phyloP scores from a whole-genome alignment of 2,329 filamentous ascomycete genomes.

The Escovopsis sp. region DNA sequence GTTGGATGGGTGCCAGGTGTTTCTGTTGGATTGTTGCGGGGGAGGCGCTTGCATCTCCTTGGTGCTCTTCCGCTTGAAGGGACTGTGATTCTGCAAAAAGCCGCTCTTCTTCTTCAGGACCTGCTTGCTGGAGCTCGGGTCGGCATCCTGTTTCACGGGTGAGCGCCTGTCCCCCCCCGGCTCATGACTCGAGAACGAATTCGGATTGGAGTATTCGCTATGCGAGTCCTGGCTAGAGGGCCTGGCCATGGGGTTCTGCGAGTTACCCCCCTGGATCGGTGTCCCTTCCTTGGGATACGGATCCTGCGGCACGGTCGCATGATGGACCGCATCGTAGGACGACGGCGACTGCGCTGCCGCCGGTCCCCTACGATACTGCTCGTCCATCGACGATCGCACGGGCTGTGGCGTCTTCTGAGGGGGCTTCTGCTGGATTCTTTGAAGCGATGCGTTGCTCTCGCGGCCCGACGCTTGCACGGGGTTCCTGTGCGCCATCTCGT shows the following conservation, averaged over 20 bases:
- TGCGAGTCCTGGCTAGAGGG: constrained; percentile 76
- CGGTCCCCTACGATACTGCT: constrained; percentile 8
- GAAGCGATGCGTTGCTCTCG: constrained; percentile 36
- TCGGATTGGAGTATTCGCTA: constrained; percentile 82
- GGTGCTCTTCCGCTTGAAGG: constrained; percentile 84
- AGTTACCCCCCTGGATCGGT: constrained; percentile 81
- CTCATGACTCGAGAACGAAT: constrained; percentile 77
- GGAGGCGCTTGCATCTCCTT: constrained; percentile 41
- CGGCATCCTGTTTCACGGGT: constrained; percentile 49
- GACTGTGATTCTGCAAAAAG: constrained; percentile 86
- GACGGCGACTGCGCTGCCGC: constrained; percentile 10
- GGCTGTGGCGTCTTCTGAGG: constrained; percentile 5
- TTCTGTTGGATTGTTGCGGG: constrained; percentile 29
- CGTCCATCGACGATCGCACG: constrained; percentile 7
- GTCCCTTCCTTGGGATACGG: constrained; percentile 91
- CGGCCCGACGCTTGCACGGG: constrained; percentile 27
- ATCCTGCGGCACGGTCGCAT: constrained; percentile 65
- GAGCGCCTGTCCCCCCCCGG: constrained; percentile 59
- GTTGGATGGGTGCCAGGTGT: constrained; percentile 40
- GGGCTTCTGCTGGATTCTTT: constrained; percentile 22
- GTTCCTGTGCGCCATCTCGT: constrained; percentile 48
- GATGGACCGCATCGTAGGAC: constrained; percentile 35
- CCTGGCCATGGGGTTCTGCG: constrained; percentile 42
- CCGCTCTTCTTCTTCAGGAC: constrained; percentile 59
- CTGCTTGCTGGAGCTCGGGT: constrained; percentile 38